Base-by-base conservation (phyloP, 1,284 basidiomycete genomes). In the Coriolopsis trogii region DNA sequence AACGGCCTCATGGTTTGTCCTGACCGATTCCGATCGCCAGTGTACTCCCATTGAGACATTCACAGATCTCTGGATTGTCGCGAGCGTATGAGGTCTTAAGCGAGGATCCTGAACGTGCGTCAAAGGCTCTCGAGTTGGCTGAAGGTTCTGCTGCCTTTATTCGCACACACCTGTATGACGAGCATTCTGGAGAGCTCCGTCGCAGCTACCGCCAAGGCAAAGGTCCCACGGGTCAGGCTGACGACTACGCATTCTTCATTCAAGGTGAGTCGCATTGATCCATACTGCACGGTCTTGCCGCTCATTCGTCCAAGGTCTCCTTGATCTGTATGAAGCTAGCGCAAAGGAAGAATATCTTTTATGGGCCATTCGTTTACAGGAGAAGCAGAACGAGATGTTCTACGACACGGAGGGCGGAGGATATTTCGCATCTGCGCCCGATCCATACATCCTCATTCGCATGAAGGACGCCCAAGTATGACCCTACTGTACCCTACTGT, bases 1-100 rank as follows among this genome's bases (percentile, higher is more conserved):
- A 76, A 76, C 50, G 74, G 73, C 3, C 64, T 77, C n/a, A 75
- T 77, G 73, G 72, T 75, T 25, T 2, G 21, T 25, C 13, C n/a
- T 37, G 12, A 26, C 8, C 6, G 12, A 26, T 15, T 18, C 13
- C 7, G 34, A 21, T 21, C 41, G 16, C 38, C 21, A 16, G 28
- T n/a, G n/a, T n/a, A n/a, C n/a, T n/a, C n/a, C n/a, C n/a, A n/a
- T n/a, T n/a, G n/a, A n/a, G n/a, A n/a, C n/a, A n/a, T n/a, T n/a
- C 28, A n/a, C 31, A 68, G 66, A 65, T 68, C 16, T 66, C 66
- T 23, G 66, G 60, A 0, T 60, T 66, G 1, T 58, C 63, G 18
- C 59, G 59, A 16, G 57, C 66, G 0, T 39, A 53, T 9, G 66
- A 65, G 26, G 51, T 59, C 6, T 51, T 66, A 3, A 26, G 47